Evolutionary conservation across 768 basidiomycete genomes (phyloP).

Genomic region (Boletus patriciae): DNA sequence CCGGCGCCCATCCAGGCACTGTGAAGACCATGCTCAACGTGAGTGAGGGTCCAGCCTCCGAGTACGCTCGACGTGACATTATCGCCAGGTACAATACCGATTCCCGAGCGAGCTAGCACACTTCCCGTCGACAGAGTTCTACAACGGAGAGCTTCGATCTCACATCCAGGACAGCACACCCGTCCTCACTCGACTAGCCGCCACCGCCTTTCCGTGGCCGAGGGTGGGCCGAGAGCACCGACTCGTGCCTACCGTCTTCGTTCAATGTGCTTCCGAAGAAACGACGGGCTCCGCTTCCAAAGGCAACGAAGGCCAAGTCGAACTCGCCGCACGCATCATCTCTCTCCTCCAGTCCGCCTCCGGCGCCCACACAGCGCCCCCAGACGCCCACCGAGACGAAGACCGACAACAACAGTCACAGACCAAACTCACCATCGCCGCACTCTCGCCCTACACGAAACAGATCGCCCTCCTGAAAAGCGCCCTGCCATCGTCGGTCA

Average conservation of each 20-base stretch:
- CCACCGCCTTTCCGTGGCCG: slow-evolving; percentile 61
- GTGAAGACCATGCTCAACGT: slow-evolving; percentile 63
- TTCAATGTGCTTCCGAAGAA: slow-evolving; percentile 58
- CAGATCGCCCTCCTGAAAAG: slow-evolving; percentile 51
- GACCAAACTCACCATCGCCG: slow-evolving; percentile 13
- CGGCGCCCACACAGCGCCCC: background rate
- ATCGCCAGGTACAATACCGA: slow-evolving; percentile 56
- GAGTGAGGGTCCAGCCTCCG: slow-evolving; percentile 2
- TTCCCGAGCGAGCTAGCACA: slow-evolving; percentile 56
- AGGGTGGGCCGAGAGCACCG: slow-evolving; percentile 19
- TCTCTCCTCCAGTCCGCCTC: slow-evolving; percentile 39
- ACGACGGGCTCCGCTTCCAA: slow-evolving; percentile 60
- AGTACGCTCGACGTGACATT: background rate
- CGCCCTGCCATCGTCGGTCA: slow-evolving; percentile 45
- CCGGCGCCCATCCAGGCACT: slow-evolving; percentile 35
- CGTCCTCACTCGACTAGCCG: slow-evolving; percentile 38
- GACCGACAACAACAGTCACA: background rate
- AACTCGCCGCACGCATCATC: slow-evolving; percentile 49
- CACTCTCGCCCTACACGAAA: slow-evolving; percentile 58
- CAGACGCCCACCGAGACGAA: too few relatives aligned
- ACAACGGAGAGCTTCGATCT: slow-evolving; percentile 52
- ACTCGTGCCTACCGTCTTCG: slow-evolving; percentile 54
- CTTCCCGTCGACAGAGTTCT: slow-evolving; percentile 66
- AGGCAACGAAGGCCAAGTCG: slow-evolving; percentile 58
- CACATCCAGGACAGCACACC: slow-evolving; percentile 41